phyloP scores from a whole-genome alignment of 495 filamentous ascomycete genomes.

The Penicillium daleae region DNA sequence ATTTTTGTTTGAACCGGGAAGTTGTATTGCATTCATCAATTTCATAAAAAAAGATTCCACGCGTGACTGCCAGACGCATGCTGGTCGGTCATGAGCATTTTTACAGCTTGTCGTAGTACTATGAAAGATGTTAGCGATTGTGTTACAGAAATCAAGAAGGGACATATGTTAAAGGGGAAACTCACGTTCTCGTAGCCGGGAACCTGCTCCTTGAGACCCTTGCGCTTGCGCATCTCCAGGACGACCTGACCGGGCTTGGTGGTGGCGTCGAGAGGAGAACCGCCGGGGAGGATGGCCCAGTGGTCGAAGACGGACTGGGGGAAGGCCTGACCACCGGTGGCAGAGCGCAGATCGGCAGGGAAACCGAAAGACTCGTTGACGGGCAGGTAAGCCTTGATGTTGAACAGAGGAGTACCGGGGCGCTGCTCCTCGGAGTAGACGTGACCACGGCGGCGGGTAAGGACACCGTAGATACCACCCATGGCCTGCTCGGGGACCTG shows the following conservation, averaged over 20 bases:
- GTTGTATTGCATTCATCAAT: slow-evolving; percentile 58
- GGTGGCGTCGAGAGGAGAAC: slow-evolving; percentile 83
- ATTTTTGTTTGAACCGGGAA: slow-evolving; percentile 46
- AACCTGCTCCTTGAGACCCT: slow-evolving; percentile 96
- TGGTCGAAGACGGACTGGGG: slow-evolving; percentile 98
- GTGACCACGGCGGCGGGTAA: slow-evolving; percentile 97
- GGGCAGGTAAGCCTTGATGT: slow-evolving; percentile 98
- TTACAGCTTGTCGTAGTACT: slow-evolving; percentile 99
- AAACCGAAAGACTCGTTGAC: slow-evolving; percentile 99
- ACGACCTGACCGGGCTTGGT: slow-evolving; percentile 87
- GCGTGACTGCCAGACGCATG: slow-evolving; percentile 39
- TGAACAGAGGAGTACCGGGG: slow-evolving; percentile 98
- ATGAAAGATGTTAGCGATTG: slow-evolving; percentile 53
- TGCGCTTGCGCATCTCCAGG: slow-evolving; percentile 91
- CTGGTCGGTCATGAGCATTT: slow-evolving; percentile 43
- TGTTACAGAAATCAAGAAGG: background rate
- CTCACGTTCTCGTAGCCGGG: slow-evolving; percentile 93
- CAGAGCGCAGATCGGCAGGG: slow-evolving; percentile 91
- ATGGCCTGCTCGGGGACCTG: slow-evolving; percentile 98
- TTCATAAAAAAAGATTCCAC: slow-evolving; percentile 52
- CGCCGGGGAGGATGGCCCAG: slow-evolving; percentile 93
- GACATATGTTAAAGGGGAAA: slow-evolving; percentile 28
- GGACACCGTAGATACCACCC: slow-evolving; percentile 99
- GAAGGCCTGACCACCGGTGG: slow-evolving; percentile 97
- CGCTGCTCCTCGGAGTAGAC: slow-evolving; percentile 99